These are phyloP conservation scores for Penicillium nordicum DNA, from an alignment of 2,329 filamentous ascomycete species.

Conservation along the genomic window DNA sequence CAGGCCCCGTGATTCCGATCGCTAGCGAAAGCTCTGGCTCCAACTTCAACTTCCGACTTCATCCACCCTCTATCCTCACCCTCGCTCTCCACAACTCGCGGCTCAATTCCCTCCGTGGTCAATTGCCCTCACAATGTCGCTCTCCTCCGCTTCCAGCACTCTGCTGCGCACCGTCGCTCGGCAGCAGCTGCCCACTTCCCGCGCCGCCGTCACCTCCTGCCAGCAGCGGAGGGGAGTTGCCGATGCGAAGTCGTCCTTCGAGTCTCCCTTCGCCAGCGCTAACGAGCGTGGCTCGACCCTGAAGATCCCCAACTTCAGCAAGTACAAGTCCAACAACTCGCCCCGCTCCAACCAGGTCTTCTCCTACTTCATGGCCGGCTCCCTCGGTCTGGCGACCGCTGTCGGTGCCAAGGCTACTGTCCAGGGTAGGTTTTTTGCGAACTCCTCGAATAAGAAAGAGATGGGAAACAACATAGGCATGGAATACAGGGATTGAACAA, in stretches of 20 bases:
- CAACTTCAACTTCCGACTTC: constrained; percentile 39
- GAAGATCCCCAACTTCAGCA: constrained; percentile 83
- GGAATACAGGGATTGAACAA: neutral
- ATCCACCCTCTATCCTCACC: constrained; percentile 33
- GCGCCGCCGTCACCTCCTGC: constrained; percentile 41
- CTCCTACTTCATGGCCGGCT: constrained; percentile 97
- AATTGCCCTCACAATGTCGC: constrained; percentile 41
- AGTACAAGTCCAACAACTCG: constrained; percentile 71
- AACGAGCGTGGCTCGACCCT: constrained; percentile 51
- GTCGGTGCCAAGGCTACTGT: constrained; percentile 97
- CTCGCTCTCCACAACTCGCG: constrained; percentile 34
- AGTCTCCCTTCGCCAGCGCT: constrained; percentile 55
- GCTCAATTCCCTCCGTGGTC: constrained; percentile 33
- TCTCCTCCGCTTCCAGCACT: constrained; percentile 65
- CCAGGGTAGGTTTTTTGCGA: constrained; percentile 67
- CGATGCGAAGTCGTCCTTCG: constrained; percentile 44
- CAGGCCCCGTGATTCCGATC: constrained; percentile 40
- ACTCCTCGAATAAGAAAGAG: constrained; percentile 1
- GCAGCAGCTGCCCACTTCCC: constrained; percentile 45
- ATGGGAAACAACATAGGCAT: neutral
- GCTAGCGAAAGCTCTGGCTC: constrained; percentile 42
- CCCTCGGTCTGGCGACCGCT: constrained; percentile 85
- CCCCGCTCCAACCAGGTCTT: constrained; percentile 79
- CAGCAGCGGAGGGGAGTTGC: constrained; percentile 42
- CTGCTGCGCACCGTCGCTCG: constrained; percentile 60